phyloP scores from a whole-genome alignment of 192 early-diverging fungal species.

The Umbelopsis vinacea region DNA sequence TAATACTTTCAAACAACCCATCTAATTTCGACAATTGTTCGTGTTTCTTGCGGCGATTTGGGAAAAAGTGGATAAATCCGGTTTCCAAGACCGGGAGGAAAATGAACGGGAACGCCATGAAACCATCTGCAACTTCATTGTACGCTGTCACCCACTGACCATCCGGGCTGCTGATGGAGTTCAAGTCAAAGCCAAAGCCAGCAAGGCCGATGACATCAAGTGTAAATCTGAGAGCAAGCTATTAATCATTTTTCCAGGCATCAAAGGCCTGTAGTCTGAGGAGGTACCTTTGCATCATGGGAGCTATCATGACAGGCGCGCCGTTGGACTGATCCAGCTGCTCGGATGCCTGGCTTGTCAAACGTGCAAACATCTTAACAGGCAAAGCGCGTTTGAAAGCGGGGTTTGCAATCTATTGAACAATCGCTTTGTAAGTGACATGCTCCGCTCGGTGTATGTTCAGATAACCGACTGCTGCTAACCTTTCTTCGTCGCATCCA shows the following conservation, averaged over 20 bases:
- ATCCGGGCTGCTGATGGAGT: background rate
- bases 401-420: slow-evolving; percentile 25
- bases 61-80: slow-evolving; percentile 27
- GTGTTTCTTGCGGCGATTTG: background rate
- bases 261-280: background rate
- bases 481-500: slow-evolving; percentile 28
- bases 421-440: background rate
- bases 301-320: background rate
- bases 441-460: background rate
- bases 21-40: background rate
- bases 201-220: slow-evolving; percentile 30
- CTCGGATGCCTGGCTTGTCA: background rate
- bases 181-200: slow-evolving; percentile 28
- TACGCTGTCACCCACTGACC: slow-evolving; percentile 14
- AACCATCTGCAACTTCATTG: background rate
- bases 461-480: background rate
- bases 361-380: slow-evolving; percentile 16
- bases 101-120: background rate
- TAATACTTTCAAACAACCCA: background rate
- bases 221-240: slow-evolving; percentile 10
- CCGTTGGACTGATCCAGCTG: slow-evolving; percentile 15
- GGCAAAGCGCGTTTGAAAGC: slow-evolving; percentile 33
- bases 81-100: background rate
- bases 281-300: background rate
- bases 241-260: background rate